Evolutionary conservation across 768 basidiomycete species (phyloP).

Genomic region (Cantharellus anzutake): DNA sequence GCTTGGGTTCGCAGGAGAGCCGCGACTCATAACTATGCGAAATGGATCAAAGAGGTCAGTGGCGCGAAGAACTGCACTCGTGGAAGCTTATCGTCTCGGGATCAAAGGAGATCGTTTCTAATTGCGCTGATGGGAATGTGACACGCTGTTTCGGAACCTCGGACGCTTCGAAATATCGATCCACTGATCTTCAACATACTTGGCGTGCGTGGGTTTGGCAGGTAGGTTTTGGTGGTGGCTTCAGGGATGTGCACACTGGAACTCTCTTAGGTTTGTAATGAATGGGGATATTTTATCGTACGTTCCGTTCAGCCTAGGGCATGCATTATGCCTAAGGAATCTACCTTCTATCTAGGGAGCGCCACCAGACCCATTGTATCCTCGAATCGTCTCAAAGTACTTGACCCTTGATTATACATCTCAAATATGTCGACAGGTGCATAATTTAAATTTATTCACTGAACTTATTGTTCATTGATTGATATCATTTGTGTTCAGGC

Average conservation of each 20-base stretch:
- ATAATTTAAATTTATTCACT: conserved; percentile 5
- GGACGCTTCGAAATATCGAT: conserved; percentile 44
- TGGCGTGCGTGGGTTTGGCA: conserved; percentile 88
- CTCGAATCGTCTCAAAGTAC: conserved; percentile 64
- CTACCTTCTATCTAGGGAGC: conserved; percentile 30
- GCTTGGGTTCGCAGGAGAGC: conserved; percentile 23
- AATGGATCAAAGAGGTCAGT: conserved; percentile 51
- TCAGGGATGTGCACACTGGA: background rate
- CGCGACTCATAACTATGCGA: conserved; percentile 51
- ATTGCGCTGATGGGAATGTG: background rate
- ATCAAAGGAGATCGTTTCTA: background rate
- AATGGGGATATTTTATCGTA: conserved; percentile 90
- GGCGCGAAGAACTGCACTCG: no score
- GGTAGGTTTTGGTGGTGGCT: conserved; percentile 16
- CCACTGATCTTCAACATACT: conserved; percentile 39
- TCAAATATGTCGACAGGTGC: conserved; percentile 46
- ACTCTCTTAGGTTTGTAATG: conserved; percentile 41
- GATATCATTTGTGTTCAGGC: conserved; percentile 25
- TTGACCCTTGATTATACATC: conserved; percentile 52
- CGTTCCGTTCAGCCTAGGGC: conserved; percentile 9
- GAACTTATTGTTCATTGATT: background rate
- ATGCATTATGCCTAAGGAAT: background rate
- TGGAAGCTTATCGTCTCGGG: no score
- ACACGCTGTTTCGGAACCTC: conserved; percentile 72
- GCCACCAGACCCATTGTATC: conserved; percentile 46